Percentiles rank a stretch among this genome's conserved stretches.
phyloP scores from a whole-genome alignment of 2,329 filamentous ascomycete species.

The Lomentospora prolificans region DNA sequence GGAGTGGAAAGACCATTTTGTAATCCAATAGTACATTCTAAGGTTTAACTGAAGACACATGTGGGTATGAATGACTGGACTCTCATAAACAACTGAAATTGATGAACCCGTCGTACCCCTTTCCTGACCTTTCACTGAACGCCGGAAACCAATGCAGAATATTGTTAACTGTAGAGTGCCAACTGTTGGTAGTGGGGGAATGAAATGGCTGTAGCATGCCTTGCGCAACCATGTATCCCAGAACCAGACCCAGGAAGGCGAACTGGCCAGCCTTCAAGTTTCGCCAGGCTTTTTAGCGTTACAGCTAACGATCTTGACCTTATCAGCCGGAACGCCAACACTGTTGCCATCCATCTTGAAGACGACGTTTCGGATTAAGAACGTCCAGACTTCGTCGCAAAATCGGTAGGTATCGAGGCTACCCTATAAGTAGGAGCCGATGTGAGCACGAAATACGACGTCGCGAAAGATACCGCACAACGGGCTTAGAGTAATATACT shows the following conservation, averaged over 20 bases:
- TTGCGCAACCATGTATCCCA: background rate
- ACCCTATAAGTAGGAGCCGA: slow-evolving; percentile 45
- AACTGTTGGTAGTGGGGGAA: too few species aligned
- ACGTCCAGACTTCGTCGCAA: slow-evolving; percentile 99
- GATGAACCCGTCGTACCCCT: background rate
- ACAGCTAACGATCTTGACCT: slow-evolving; percentile 97
- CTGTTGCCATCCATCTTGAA: slow-evolving; percentile 88
- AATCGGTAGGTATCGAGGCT: slow-evolving; percentile 97
- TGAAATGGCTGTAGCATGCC: background rate
- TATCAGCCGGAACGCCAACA: slow-evolving; percentile 68
- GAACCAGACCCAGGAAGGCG: background rate
- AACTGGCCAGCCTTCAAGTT: slow-evolving; percentile 5
- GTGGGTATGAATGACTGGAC: background rate
- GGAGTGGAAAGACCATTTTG: background rate
- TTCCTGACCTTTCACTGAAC: background rate
- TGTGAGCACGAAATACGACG: background rate
- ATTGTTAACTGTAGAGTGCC: too few species aligned
- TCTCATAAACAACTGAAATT: background rate
- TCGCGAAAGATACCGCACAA: background rate
- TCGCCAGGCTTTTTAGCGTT: slow-evolving; percentile 66
- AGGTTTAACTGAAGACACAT: background rate
- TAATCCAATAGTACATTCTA: background rate
- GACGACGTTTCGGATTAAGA: slow-evolving; percentile 96
- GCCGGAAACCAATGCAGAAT: background rate
- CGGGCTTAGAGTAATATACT: background rate